Conservation (phyloP, 768 basidiomycete genomes). For the Lyophyllum shimeji region DNA sequence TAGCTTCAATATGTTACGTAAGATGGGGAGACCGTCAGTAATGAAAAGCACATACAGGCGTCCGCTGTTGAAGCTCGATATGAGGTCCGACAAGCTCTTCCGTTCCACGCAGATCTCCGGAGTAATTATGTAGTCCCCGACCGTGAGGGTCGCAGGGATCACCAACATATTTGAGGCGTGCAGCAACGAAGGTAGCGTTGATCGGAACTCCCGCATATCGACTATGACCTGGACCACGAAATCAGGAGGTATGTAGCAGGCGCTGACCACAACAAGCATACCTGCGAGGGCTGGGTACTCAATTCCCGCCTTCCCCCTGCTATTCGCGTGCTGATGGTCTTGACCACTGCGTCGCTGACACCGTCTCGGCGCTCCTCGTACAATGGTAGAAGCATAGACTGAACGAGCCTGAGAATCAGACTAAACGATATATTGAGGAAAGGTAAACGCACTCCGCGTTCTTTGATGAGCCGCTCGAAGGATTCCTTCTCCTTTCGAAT, state of each 20-base stretch:
- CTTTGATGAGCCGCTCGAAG: constrained; percentile 90
- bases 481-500: constrained; percentile 91
- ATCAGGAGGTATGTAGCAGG: background rate
- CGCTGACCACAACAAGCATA: constrained; percentile 21
- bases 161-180: constrained; percentile 80
- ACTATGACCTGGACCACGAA: constrained; percentile 72
- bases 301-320: constrained; percentile 82
- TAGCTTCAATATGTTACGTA: constrained; percentile 53
- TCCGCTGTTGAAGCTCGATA: constrained; percentile 93
- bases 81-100: constrained; percentile 90
- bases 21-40: background rate
- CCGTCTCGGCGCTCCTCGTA: constrained; percentile 54
- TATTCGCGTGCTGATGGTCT: constrained; percentile 80
- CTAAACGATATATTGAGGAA: background rate
- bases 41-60: constrained; percentile 65
- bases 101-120: constrained; percentile 96
- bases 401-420: background rate
- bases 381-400: constrained; percentile 92
- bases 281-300: constrained; percentile 64
- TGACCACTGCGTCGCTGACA: constrained; percentile 60
- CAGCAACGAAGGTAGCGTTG: constrained; percentile 84
- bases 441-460: constrained; percentile 72
- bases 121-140: constrained; percentile 94
- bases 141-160: constrained; percentile 88
- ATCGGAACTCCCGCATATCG: constrained; percentile 96